phyloP scores from a whole-genome alignment of 2,329 filamentous ascomycete species.

The Fragosphaeria purpurea region DNA sequence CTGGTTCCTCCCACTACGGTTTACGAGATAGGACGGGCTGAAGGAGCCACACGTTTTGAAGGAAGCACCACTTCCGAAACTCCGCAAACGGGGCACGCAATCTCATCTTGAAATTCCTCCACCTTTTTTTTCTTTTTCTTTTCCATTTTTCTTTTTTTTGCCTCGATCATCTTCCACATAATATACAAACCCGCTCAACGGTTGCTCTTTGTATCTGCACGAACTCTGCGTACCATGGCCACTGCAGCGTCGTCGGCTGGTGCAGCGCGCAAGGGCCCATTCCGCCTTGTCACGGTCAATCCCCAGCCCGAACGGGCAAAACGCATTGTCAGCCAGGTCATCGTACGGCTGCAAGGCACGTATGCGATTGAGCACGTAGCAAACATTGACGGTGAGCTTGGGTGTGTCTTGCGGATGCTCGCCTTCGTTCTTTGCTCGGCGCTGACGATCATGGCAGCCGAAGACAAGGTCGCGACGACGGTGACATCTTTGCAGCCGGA shows the following conservation, averaged over 20 bases:
- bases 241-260: not conserved
- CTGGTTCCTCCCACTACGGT: too few relatives aligned
- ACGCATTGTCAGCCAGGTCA: constrained; percentile 48
- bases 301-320: constrained; percentile 56
- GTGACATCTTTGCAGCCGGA: constrained; percentile 4
- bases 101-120: not conserved
- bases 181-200: too few relatives aligned
- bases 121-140: not conserved
- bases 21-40: too few relatives aligned
- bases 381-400: constrained; percentile 46
- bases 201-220: too few relatives aligned
- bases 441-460: not conserved
- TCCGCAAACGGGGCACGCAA: not conserved
- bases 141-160: too few relatives aligned
- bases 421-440: too few relatives aligned
- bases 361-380: constrained; percentile 54
- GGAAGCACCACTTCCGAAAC: too few relatives aligned
- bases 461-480: not conserved
- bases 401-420: not conserved
- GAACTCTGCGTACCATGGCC: not conserved
- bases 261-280: constrained; percentile 28
- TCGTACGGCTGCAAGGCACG: constrained; percentile 49
- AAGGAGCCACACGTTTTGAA: too few relatives aligned
- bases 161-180: too few relatives aligned
- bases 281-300: constrained; percentile 58